A percentile compares a stretch with the other conserved stretches of the same genome.
Evolutionary conservation across 2,329 filamentous ascomycete genomes (phyloP).

Genomic region (Nothopassalora personata): DNA sequence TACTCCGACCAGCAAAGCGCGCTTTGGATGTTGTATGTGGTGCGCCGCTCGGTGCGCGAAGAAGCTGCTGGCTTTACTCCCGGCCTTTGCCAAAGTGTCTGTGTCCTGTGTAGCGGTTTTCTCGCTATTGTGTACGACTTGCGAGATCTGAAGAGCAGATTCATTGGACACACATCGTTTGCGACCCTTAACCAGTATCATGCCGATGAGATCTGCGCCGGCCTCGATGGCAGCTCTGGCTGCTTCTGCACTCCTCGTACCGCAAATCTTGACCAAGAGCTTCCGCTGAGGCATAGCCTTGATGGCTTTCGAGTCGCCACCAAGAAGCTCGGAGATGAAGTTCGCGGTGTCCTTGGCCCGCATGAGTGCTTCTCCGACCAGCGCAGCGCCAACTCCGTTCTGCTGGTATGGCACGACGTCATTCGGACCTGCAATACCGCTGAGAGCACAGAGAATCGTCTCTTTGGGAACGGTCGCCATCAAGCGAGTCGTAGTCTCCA

Average conservation of each 20-base stretch:
- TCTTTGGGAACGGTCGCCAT: slow-evolving; percentile 79
- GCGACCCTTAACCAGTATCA: slow-evolving; percentile 78
- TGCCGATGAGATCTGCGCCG: slow-evolving; percentile 87
- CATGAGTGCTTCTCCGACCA: slow-evolving; percentile 96
- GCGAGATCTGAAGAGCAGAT: slow-evolving; percentile 73
- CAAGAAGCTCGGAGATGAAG: slow-evolving; percentile 82
- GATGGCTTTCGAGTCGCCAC: slow-evolving; percentile 40
- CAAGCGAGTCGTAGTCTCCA: slow-evolving; percentile 59
- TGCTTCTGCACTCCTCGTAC: slow-evolving; percentile 75
- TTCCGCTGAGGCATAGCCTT: slow-evolving; percentile 28
- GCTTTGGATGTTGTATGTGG: slow-evolving; percentile 47
- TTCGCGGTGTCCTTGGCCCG: slow-evolving; percentile 72
- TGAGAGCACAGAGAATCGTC: slow-evolving; percentile 87
- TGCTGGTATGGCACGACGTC: slow-evolving; percentile 84
- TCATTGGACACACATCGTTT: slow-evolving; percentile 76
- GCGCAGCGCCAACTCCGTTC: slow-evolving; percentile 84
- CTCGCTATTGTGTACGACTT: slow-evolving; percentile 60
- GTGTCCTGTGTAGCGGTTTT: slow-evolving; percentile 29
- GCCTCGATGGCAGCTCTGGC: slow-evolving; percentile 75
- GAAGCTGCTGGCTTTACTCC: slow-evolving; percentile 56
- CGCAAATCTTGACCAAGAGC: slow-evolving; percentile 88
- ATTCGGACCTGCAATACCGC: slow-evolving; percentile 82
- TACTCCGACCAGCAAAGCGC: slow-evolving; percentile 82
- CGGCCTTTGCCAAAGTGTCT: slow-evolving; percentile 8
- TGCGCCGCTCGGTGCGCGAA: slow-evolving; percentile 55